phyloP scores from a whole-genome alignment of 2,329 filamentous ascomycete species.

The Monosporascus sp. region DNA sequence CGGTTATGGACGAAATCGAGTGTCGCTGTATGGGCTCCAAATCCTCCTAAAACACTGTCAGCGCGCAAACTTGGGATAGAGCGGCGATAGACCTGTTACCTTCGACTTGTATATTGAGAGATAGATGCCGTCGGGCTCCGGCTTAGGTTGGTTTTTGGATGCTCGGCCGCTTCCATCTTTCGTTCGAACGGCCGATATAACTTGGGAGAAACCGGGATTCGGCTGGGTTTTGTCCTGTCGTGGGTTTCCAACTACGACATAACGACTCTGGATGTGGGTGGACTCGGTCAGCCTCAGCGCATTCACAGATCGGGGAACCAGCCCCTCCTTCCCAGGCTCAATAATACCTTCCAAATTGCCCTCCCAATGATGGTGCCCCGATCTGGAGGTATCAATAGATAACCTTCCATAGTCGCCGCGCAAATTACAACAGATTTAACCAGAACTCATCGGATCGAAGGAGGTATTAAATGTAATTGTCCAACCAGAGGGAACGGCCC shows the following conservation, averaged over 20 bases:
- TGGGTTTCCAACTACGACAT: conserved; percentile 47
- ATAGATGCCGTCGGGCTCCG: conserved; percentile 36
- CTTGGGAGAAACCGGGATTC: conserved; percentile 34
- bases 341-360: conserved; percentile 46
- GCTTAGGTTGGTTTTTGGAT: conserved; percentile 30
- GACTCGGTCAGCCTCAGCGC: conserved; percentile 11
- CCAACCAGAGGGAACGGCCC: not conserved
- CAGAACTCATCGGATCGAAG: not conserved
- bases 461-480: too few relatives aligned
- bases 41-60: conserved; percentile 38
- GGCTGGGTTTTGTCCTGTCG: conserved; percentile 30
- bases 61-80: conserved; percentile 5
- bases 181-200: conserved; percentile 32
- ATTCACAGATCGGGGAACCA: not conserved
- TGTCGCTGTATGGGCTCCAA: conserved; percentile 49
- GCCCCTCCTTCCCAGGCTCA: too few relatives aligned
- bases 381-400: conserved; percentile 45
- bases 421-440: not conserved
- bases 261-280: conserved; percentile 43
- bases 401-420: conserved; percentile 40
- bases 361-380: conserved; percentile 46
- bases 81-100: conserved; percentile 28
- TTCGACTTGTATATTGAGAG: conserved; percentile 53
- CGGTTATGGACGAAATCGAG: conserved; percentile 44
- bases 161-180: conserved; percentile 30